These are phyloP conservation scores for Pilobolus umbonatus DNA, from an alignment of 192 early-diverging fungal genomes.

Conservation along the genomic window DNA sequence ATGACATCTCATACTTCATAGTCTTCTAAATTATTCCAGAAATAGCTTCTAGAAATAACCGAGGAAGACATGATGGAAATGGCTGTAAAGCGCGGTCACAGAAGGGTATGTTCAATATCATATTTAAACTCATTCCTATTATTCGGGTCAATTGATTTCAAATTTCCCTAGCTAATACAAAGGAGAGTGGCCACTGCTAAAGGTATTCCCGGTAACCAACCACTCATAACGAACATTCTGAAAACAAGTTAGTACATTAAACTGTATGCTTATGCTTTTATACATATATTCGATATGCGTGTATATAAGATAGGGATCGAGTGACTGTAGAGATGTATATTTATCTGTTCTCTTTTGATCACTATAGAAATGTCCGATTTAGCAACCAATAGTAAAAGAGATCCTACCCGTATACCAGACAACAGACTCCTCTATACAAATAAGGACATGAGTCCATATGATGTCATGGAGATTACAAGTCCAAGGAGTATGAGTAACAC, in stretches of 20 bases:
- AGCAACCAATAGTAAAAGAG: neutral
- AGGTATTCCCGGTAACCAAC: constrained; percentile 20
- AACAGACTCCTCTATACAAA: neutral
- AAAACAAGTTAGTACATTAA: neutral
- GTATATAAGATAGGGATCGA: no score
- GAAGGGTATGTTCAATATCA: constrained; percentile 22
- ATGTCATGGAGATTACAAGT: neutral
- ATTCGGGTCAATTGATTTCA: neutral
- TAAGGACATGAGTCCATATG: neutral
- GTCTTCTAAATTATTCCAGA: neutral
- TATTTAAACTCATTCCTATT: neutral
- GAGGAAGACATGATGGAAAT: constrained; percentile 30
- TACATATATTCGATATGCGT: neutral
- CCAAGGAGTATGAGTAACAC: neutral
- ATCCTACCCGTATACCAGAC: neutral
- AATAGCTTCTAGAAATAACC: constrained; percentile 26
- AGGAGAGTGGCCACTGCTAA: constrained; percentile 25
- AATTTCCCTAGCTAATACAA: constrained; percentile 23
- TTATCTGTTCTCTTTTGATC: no score
- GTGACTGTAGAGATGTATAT: no score
- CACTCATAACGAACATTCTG: constrained; percentile 14
- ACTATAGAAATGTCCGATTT: neutral
- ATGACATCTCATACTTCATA: neutral
- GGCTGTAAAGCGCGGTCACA: constrained; percentile 29
- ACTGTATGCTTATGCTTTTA: no score